These are phyloP conservation scores for Epichloe bromicola DNA, from an alignment of 2,329 filamentous ascomycete genomes.

Conservation along the genomic window DNA sequence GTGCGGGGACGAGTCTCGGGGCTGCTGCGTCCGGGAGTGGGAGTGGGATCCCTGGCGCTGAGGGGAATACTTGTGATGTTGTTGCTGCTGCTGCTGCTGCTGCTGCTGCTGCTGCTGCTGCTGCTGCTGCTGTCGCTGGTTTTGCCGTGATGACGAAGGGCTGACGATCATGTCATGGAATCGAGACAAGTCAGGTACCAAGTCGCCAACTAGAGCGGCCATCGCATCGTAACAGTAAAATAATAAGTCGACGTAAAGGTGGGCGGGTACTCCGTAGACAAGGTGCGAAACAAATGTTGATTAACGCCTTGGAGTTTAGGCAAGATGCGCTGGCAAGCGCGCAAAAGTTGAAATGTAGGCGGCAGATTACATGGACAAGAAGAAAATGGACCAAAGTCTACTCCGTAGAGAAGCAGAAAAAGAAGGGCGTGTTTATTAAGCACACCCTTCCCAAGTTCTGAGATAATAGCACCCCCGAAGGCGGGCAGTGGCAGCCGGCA, in stretches of 20 bases:
- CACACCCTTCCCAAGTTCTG: too few relatives aligned
- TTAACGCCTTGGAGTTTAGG: neutral
- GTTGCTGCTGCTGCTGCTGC: slow-evolving; percentile 24
- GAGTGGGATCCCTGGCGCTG: slow-evolving; percentile 11
- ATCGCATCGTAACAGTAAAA: slow-evolving; percentile 31
- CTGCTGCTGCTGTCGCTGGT: slow-evolving; percentile 26
- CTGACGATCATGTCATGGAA: slow-evolving; percentile 57
- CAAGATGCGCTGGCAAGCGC: slow-evolving; percentile 2
- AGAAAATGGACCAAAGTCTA: neutral
- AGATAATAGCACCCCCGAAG: too few relatives aligned
- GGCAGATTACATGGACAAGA: neutral
- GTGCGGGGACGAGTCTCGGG: slow-evolving; percentile 9
- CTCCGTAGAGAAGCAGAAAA: too few relatives aligned
- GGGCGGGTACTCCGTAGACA: neutral
- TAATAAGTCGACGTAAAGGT: neutral
- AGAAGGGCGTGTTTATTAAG: too few relatives aligned
- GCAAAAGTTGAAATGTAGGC: neutral
- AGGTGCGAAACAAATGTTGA: neutral
- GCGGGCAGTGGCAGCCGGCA: too few relatives aligned
- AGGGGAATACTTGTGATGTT: slow-evolving; percentile 13
- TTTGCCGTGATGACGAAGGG: slow-evolving; percentile 30
- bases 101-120: slow-evolving; percentile 17
- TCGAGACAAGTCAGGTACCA: slow-evolving; percentile 57
- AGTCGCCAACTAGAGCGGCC: slow-evolving; percentile 57
- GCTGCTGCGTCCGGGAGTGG: slow-evolving; percentile 8